Evolutionary conservation across 805 yeast genomes (phyloP).

Genomic region (Candida patagonica): DNA sequence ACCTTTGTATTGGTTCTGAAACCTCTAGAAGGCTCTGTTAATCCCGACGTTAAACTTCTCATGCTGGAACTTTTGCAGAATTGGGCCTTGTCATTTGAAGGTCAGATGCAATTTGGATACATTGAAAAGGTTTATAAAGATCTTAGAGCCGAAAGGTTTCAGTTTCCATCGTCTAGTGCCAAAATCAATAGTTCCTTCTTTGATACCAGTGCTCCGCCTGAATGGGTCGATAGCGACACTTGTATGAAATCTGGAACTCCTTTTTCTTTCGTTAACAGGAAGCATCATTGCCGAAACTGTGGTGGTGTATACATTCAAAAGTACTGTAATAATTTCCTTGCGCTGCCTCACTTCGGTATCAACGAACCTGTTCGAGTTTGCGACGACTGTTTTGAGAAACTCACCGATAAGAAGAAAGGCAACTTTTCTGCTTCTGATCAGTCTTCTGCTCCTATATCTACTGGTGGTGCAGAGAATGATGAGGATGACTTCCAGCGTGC

Average conservation of each 20-base stretch:
- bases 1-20: constrained; percentile 44
- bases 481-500: constrained; percentile 72
- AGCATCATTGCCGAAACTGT: constrained; percentile 95
- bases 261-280: constrained; percentile 75
- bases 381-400: constrained; percentile 72
- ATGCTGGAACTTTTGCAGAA: constrained; percentile 60
- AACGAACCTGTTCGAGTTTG: constrained; percentile 88
- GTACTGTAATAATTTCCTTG: constrained; percentile 65
- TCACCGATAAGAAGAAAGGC: constrained; percentile 20
- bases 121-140: constrained; percentile 53
- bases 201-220: constrained; percentile 91
- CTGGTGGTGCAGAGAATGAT: constrained; percentile 38
- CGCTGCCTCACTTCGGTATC: constrained; percentile 78
- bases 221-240: constrained; percentile 91
- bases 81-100: constrained; percentile 68
- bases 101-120: constrained; percentile 55
- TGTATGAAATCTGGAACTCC: constrained; percentile 87
- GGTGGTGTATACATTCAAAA: constrained; percentile 89
- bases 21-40: constrained; percentile 27
- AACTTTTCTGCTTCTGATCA: constrained; percentile 11
- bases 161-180: constrained; percentile 59
- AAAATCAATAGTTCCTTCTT: constrained; percentile 44
- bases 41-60: constrained; percentile 47
- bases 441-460: constrained; percentile 10
- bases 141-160: constrained; percentile 49